These are phyloP conservation scores for Plasmodium blacklocki DNA, from an alignment of 169 alveolate genomes.

Conservation along the genomic window DNA sequence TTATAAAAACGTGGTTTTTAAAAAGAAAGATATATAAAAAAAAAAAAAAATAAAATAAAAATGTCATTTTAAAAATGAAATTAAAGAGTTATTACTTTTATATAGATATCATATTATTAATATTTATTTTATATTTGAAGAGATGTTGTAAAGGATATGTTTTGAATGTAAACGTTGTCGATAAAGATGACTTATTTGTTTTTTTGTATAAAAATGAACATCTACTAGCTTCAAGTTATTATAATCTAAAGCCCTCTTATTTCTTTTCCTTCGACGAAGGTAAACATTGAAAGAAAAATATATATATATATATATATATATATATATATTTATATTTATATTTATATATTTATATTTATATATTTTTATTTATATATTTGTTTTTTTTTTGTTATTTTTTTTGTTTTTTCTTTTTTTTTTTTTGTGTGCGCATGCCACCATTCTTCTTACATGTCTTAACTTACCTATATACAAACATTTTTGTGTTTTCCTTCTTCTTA, in stretches of 20 bases:
- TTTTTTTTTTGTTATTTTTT: not conserved
- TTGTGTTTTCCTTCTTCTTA: not conserved
- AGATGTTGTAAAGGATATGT: conserved; percentile 63
- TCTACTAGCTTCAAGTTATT: conserved; percentile 63
- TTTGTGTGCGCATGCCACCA: not conserved
- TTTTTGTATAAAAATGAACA: conserved; percentile 72
- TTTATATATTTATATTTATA: not conserved
- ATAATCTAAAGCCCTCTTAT: conserved; percentile 68
- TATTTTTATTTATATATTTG: too few species aligned
- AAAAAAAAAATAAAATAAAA: not conserved
- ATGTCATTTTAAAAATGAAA: conserved; percentile 49
- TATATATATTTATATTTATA: not conserved
- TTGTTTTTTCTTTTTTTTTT: too few species aligned
- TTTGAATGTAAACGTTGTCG: conserved; percentile 56
- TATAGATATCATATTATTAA: conserved; percentile 42
- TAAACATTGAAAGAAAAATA: not conserved
- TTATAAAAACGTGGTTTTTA: not conserved
- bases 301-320: not conserved
- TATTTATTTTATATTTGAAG: conserved; percentile 29
- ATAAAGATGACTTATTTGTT: conserved; percentile 68
- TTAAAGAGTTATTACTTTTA: conserved; percentile 25
- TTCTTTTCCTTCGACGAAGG: conserved; percentile 70
- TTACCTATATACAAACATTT: not conserved
- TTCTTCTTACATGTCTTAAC: not conserved
- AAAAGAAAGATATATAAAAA: not conserved